phyloP scores from a whole-genome alignment of 805 yeast species.

The Kregervanrija pseudodelftensis region DNA sequence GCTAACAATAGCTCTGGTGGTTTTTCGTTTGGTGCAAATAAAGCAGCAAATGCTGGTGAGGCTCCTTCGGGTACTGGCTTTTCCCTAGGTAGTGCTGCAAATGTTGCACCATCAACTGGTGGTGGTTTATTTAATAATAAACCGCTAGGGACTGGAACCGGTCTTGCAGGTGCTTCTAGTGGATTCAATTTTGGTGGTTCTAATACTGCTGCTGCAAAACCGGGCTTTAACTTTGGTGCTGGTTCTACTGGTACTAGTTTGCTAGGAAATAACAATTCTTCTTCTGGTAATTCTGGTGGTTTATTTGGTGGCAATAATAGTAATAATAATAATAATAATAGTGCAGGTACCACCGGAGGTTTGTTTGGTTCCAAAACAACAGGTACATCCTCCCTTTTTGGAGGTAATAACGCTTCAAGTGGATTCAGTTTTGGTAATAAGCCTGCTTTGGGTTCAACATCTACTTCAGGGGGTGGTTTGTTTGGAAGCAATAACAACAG shows the following conservation, averaged over 20 bases:
- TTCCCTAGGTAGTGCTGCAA: slow-evolving; percentile 13
- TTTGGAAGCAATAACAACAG: slow-evolving; percentile 27
- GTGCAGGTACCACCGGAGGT: slow-evolving; percentile 9
- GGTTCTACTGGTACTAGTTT: slow-evolving; percentile 15
- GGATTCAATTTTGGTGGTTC: slow-evolving; percentile 4
- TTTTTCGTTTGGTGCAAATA: slow-evolving; percentile 17
- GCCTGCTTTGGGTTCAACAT: not conserved
- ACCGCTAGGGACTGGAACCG: slow-evolving; percentile 18
- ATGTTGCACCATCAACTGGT: slow-evolving; percentile 8
- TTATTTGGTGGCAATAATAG: slow-evolving; percentile 27
- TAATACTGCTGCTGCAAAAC: slow-evolving; percentile 4
- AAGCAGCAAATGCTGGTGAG: slow-evolving; percentile 5
- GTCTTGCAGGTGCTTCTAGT: not conserved
- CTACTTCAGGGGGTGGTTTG: slow-evolving; percentile 25
- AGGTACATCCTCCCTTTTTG: slow-evolving; percentile 3
- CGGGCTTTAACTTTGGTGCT: slow-evolving; percentile 12
- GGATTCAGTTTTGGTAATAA: slow-evolving; percentile 27
- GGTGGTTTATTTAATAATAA: slow-evolving; percentile 17
- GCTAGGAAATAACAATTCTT: not conserved
- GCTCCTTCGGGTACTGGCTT: slow-evolving; percentile 8
- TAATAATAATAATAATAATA: not conserved
- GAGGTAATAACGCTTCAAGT: slow-evolving; percentile 9
- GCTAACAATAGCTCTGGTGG: slow-evolving; percentile 22
- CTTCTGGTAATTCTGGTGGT: slow-evolving; percentile 22
- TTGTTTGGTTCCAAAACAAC: slow-evolving; percentile 17